Evolutionary conservation across 768 basidiomycete genomes (phyloP).

Genomic region (Agaricus bisporus): DNA sequence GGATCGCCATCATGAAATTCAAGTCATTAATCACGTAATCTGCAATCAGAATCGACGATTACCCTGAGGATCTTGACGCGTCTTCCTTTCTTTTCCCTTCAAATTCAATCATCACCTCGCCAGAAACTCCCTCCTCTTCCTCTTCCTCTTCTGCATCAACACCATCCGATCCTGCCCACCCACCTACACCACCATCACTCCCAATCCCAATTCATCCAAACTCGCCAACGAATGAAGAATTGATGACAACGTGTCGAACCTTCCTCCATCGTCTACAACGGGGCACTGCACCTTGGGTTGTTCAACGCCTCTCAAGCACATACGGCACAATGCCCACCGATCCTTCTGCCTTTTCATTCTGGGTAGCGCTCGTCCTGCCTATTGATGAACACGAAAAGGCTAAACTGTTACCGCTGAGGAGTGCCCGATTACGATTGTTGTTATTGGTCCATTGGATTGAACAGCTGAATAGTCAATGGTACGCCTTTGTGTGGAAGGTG

Average conservation of each 20-base stretch:
- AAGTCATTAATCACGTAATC: constrained; percentile 5
- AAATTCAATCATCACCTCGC: background rate
- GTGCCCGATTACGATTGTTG: constrained; percentile 68
- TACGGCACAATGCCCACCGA: constrained; percentile 76
- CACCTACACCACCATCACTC: background rate
- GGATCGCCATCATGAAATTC: constrained; percentile 8
- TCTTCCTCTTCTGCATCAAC: constrained; percentile 7
- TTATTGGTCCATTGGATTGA: constrained; percentile 96
- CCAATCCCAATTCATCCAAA: constrained; percentile 11
- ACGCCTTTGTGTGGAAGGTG: constrained; percentile 23
- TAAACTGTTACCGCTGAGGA: constrained; percentile 78
- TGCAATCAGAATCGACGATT: constrained; percentile 26
- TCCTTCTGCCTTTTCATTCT: constrained; percentile 72
- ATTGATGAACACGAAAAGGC: constrained; percentile 90
- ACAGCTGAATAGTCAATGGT: constrained; percentile 48
- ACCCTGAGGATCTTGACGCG: constrained; percentile 33
- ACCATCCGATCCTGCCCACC: background rate
- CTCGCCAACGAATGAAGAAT: constrained; percentile 52
- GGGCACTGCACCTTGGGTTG: constrained; percentile 89
- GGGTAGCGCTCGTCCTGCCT: constrained; percentile 86
- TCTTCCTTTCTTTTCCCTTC: constrained; percentile 12
- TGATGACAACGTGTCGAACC: constrained; percentile 38
- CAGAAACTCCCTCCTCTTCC: background rate
- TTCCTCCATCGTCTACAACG: constrained; percentile 42
- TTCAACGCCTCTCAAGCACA: constrained; percentile 75